Conservation (phyloP, 2,329 filamentous ascomycete genomes). For the Fusarium equiseti region DNA sequence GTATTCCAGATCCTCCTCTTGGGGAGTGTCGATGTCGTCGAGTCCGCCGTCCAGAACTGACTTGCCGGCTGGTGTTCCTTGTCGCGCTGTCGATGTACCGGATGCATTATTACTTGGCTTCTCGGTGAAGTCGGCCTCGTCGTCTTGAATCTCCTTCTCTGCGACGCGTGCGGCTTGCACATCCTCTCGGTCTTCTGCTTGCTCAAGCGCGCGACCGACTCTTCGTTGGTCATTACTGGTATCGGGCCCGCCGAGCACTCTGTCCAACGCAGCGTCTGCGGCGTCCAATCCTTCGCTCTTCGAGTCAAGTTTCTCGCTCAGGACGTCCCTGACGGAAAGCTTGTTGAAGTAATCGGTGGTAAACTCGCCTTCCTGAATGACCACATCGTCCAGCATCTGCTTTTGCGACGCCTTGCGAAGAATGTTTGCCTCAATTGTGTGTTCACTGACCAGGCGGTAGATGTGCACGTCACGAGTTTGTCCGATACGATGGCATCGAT, state of each 20-base stretch:
- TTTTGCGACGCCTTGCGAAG: slow-evolving; percentile 97
- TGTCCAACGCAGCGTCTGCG: slow-evolving; percentile 85
- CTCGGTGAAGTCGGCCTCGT: slow-evolving; percentile 87
- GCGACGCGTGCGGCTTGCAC: slow-evolving; percentile 88
- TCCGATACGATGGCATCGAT: slow-evolving; percentile 95
- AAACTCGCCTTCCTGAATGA: slow-evolving; percentile 98
- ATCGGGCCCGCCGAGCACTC: slow-evolving; percentile 77
- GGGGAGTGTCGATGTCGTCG: slow-evolving; percentile 51
- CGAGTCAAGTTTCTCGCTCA: slow-evolving; percentile 69
- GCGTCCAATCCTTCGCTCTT: slow-evolving; percentile 70
- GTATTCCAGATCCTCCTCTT: slow-evolving; percentile 58
- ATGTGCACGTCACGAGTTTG: slow-evolving; percentile 98
- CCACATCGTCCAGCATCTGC: slow-evolving; percentile 95
- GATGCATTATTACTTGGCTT: slow-evolving; percentile 62
- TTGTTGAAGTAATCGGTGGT: slow-evolving; percentile 96
- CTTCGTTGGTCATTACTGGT: slow-evolving; percentile 71
- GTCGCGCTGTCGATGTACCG: slow-evolving; percentile 63
- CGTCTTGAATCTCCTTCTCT: slow-evolving; percentile 87
- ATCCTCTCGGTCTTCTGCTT: slow-evolving; percentile 93
- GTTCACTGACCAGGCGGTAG: slow-evolving; percentile 91
- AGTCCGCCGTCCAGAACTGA: slow-evolving; percentile 51
- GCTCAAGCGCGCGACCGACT: slow-evolving; percentile 81
- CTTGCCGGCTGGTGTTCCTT: slow-evolving; percentile 63
- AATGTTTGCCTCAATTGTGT: slow-evolving; percentile 98
- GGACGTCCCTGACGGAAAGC: slow-evolving; percentile 76